Base-by-base conservation (phyloP, 495 filamentous ascomycete species). In the Podospora sp. region DNA sequence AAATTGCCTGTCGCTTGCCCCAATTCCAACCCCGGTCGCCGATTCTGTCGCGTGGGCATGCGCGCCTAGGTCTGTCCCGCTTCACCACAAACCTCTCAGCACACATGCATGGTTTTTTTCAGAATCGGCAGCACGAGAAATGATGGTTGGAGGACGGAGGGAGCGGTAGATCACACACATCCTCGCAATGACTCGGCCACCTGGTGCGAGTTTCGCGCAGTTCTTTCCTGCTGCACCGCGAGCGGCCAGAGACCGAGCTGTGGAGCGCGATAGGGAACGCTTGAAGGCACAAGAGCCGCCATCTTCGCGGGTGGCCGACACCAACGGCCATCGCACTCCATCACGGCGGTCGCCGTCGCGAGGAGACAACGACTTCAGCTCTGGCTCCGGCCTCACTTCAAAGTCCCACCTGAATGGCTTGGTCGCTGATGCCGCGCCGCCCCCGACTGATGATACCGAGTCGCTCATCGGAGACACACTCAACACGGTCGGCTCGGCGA, bases 191-290 rank as follows among this genome's bases (percentile, higher is more conserved):
- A 91, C 92, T 86, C 90, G 90, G 83, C 87, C 90, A 73, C 84
- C 88, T 62, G 82, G 79, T 72, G 90, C 91, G 83, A 88, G 91
- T 76, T 95, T 92, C 86, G 91, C 91, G 76, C 88, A 93, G 79
- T 96, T 93, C 84, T 97, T 96, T 77, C 92, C 94, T 67, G 87
- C 90, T 76, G 93, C 93, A 69, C 91, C 93, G 69, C 79, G 84
- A 68, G 82, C 78, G 52, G 81, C 84, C 60, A 83, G 79, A 77
- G 83, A 85, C 75, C 83, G 81, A 76, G 83, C 83, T 65, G 81
- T 79, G 75, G 83, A 86, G 75, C 79, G 84, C 70, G 83, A 86
- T 74, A 79, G 68, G 74, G 75, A 71, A 50, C 76, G 66, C 69
- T 67, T 62, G 56, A 76, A 55, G 75, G 76, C 70, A 69, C 76